phyloP scores from a whole-genome alignment of 1,139 yeast genomes.

The Yueomyces sp. region DNA sequence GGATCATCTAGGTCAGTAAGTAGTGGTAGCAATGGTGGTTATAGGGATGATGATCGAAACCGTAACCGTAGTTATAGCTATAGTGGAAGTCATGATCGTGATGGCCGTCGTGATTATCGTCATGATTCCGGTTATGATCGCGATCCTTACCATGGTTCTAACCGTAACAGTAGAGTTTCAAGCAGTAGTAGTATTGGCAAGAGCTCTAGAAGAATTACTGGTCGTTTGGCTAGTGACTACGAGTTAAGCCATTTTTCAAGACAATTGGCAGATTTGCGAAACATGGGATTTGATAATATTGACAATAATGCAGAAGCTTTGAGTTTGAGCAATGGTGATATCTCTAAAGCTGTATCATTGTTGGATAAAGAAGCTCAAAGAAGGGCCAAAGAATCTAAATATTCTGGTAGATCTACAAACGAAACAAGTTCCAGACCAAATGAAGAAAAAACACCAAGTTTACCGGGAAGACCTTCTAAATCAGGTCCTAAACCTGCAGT shows the following conservation, averaged over 20 bases:
- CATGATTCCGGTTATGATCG: background rate
- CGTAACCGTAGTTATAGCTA: background rate
- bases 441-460: constrained; percentile 10
- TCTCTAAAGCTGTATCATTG: constrained; percentile 20
- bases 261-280: constrained; percentile 14
- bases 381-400: constrained; percentile 1
- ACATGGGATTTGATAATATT: constrained; percentile 18
- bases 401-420: constrained; percentile 2
- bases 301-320: constrained; percentile 25
- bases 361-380: constrained; percentile 7
- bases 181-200: constrained; percentile 1
- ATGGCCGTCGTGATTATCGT: background rate
- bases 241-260: constrained; percentile 16
- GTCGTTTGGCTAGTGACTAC: constrained; percentile 4
- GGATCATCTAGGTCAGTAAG: background rate
- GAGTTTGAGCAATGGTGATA: constrained; percentile 22
- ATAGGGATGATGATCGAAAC: background rate
- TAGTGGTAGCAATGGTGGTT: background rate
- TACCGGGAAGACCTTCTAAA: constrained; percentile 12
- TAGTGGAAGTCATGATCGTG: background rate
- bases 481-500: constrained; percentile 19
- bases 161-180: constrained; percentile 5
- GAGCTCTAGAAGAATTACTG: constrained; percentile 1
- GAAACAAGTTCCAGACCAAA: constrained; percentile 1
- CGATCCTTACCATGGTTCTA: background rate